Percentiles rank a stretch among this genome's conserved stretches.
phyloP scores from a whole-genome alignment of 2,329 filamentous ascomycete genomes.

The Arthrobotrys conoides region DNA sequence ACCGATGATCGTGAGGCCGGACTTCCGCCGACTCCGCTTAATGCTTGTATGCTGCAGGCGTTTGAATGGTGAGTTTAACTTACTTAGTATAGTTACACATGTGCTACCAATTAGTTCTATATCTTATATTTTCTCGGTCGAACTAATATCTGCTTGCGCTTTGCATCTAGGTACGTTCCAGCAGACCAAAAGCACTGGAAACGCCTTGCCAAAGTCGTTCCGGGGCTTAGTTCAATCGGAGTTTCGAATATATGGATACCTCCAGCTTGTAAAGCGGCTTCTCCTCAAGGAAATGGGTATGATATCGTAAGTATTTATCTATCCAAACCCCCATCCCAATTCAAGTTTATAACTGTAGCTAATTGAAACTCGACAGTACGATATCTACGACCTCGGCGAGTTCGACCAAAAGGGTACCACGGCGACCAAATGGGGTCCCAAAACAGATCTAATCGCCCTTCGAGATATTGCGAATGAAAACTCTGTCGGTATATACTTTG shows the following conservation, averaged over 20 bases:
- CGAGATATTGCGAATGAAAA: slow-evolving; percentile 70
- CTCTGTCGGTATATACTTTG: slow-evolving; percentile 76
- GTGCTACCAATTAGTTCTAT: too few relatives aligned
- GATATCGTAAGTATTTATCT: slow-evolving; percentile 68
- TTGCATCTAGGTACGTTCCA: slow-evolving; percentile 72
- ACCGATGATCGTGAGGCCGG: slow-evolving; percentile 8
- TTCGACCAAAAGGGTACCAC: slow-evolving; percentile 78
- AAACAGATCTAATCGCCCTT: slow-evolving; percentile 74
- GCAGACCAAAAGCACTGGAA: slow-evolving; percentile 75
- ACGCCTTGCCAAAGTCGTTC: slow-evolving; percentile 71
- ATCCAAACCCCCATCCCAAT: slow-evolving; percentile 59
- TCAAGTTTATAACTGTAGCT: neutral
- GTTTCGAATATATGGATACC: slow-evolving; percentile 78
- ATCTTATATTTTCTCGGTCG: too few relatives aligned
- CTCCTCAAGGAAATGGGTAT: slow-evolving; percentile 76
- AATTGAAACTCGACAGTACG: slow-evolving; percentile 69
- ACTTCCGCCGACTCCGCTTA: slow-evolving; percentile 41
- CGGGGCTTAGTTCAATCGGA: slow-evolving; percentile 73
- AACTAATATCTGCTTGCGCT: neutral
- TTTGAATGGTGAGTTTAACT: slow-evolving; percentile 76
- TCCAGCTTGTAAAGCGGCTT: slow-evolving; percentile 78
- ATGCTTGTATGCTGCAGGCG: slow-evolving; percentile 73
- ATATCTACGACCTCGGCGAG: slow-evolving; percentile 79
- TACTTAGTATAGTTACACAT: too few relatives aligned
- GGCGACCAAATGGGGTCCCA: slow-evolving; percentile 78